Conservation (phyloP, 192 early-diverging fungal genomes). For the Pilobolus umbonatus region DNA sequence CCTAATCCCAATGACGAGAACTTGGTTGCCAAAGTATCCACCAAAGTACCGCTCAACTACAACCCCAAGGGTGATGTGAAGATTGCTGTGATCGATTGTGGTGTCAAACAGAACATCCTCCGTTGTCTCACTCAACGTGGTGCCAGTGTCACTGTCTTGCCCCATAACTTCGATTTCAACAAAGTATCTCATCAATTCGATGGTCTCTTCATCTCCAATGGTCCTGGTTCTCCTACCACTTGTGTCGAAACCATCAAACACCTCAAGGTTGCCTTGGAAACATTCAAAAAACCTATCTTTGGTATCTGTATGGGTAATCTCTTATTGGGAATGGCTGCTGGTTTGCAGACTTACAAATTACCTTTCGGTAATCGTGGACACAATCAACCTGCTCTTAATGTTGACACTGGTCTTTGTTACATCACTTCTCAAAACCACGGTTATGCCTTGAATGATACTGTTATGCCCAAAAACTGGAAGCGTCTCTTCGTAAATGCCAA, state of each 20-base stretch:
- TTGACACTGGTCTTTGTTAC: slow-evolving; percentile 71
- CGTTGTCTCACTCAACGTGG: slow-evolving; percentile 77
- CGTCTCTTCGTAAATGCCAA: slow-evolving; percentile 93
- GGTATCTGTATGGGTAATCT: slow-evolving; percentile 98
- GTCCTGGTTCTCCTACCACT: slow-evolving; percentile 78
- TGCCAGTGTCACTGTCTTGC: slow-evolving; percentile 79
- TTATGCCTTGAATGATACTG: slow-evolving; percentile 70
- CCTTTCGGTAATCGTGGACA: slow-evolving; percentile 95
- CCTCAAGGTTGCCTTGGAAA: slow-evolving; percentile 58
- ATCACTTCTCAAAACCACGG: slow-evolving; percentile 98
- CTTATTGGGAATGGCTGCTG: slow-evolving; percentile 86
- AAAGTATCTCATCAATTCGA: slow-evolving; percentile 62
- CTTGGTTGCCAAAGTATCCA: slow-evolving; percentile 78
- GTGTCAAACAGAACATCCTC: slow-evolving; percentile 91
- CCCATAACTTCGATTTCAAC: slow-evolving; percentile 78
- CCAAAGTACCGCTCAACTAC: slow-evolving; percentile 58
- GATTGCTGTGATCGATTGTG: slow-evolving; percentile 85
- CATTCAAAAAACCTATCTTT: slow-evolving; percentile 79
- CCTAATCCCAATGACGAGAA: slow-evolving; percentile 73
- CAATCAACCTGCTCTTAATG: slow-evolving; percentile 87
- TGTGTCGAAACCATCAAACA: slow-evolving; percentile 64
- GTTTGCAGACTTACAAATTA: slow-evolving; percentile 80
- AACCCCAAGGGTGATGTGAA: slow-evolving; percentile 77
- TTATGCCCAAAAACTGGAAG: slow-evolving; percentile 69
- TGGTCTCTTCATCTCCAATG: slow-evolving; percentile 91